Evolutionary conservation across 768 basidiomycete genomes (phyloP).

Genomic region (Rhodotorula taiwanensis): DNA sequence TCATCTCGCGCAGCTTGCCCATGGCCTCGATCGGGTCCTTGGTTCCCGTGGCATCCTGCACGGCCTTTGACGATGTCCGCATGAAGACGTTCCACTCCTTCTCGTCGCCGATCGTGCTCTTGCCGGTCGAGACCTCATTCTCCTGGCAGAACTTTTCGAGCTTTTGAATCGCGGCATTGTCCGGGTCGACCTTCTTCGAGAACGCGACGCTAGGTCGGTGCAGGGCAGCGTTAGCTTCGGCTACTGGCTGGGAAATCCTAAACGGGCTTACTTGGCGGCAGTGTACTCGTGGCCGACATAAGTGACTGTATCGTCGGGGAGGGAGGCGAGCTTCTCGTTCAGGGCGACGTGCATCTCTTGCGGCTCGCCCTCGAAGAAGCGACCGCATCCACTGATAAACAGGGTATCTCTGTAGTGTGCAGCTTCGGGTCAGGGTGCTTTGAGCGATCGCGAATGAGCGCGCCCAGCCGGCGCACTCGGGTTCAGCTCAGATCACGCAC

Average conservation of each 20-base stretch:
- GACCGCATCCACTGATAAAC: constrained; percentile 65
- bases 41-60: constrained; percentile 55
- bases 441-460: too few species aligned
- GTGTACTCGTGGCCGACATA: constrained; percentile 95
- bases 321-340: constrained; percentile 56
- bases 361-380: constrained; percentile 74
- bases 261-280: constrained; percentile 1
- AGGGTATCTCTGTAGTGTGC: constrained; percentile 45
- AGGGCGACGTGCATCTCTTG: constrained; percentile 67
- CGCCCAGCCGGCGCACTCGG: too few species aligned
- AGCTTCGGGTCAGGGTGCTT: too few species aligned
- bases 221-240: neutral
- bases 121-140: constrained; percentile 64
- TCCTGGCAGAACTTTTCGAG: constrained; percentile 56
- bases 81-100: constrained; percentile 94
- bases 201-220: constrained; percentile 21
- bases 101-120: constrained; percentile 86
- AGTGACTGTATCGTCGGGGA: constrained; percentile 72
- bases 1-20: constrained; percentile 67
- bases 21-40: constrained; percentile 59
- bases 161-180: constrained; percentile 57
- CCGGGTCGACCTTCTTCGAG: constrained; percentile 42
- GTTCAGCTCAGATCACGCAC: constrained; percentile 43
- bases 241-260: constrained; percentile 11
- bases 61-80: constrained; percentile 59